phyloP scores from a whole-genome alignment of 805 yeast species.

The Candida silvicultrix region DNA sequence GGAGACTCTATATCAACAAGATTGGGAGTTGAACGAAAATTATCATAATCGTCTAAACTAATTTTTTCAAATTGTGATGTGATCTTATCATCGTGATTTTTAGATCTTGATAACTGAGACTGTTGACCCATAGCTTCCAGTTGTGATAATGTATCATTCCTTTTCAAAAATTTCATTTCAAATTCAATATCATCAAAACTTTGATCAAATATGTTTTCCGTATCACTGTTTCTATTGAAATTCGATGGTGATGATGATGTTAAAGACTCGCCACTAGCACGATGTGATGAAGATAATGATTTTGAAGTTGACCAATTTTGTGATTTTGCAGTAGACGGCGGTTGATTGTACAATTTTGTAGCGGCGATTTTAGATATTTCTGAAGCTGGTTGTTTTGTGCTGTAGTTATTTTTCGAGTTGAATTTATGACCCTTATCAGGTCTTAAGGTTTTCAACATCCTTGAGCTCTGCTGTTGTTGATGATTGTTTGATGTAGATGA shows the following conservation, averaged over 20 bases:
- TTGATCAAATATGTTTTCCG: constrained; percentile 16
- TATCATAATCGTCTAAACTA: background rate
- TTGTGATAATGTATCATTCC: constrained; percentile 20
- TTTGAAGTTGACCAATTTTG: constrained; percentile 20
- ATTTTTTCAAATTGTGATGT: constrained; percentile 4
- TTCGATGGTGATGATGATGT: background rate
- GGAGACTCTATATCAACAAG: background rate
- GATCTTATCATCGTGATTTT: background rate
- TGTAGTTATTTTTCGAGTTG: constrained; percentile 6
- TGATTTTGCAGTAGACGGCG: background rate
- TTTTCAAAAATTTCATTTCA: constrained; percentile 11
- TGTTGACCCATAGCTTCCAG: constrained; percentile 19
- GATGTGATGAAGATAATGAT: constrained; percentile 4
- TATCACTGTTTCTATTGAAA: constrained; percentile 6
- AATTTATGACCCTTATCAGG: constrained; percentile 16
- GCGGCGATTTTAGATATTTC: constrained; percentile 24
- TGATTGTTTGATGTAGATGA: constrained; percentile 9
- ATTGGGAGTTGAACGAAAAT: background rate
- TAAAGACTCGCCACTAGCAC: no score
- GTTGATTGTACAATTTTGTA: constrained; percentile 5
- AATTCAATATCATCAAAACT: constrained; percentile 19
- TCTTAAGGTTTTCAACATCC: constrained; percentile 29
- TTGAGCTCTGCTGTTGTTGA: constrained; percentile 12
- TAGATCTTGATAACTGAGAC: constrained; percentile 14
- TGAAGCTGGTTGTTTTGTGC: constrained; percentile 9